Percentiles rank a stretch among this genome's conserved stretches.
phyloP scores from a whole-genome alignment of 2,329 filamentous ascomycete genomes.

The Fusarium tuaranense region DNA sequence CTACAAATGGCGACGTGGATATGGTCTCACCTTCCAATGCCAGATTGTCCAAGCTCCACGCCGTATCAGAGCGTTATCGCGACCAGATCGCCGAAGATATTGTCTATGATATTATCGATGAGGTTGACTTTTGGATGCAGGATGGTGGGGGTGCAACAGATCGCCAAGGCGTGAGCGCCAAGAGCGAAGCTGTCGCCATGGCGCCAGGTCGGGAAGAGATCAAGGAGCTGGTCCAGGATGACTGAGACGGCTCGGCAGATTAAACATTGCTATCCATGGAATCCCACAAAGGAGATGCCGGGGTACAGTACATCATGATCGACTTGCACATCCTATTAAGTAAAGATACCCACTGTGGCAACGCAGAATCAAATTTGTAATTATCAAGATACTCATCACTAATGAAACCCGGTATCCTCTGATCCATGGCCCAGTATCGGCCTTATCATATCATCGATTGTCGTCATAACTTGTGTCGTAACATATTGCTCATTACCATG shows the following conservation, averaged over 20 bases:
- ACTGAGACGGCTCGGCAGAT: constrained; percentile 50
- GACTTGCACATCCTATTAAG: constrained; percentile 1
- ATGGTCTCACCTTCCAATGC: constrained; percentile 51
- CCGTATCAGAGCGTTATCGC: constrained; percentile 82
- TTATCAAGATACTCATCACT: constrained; percentile 22
- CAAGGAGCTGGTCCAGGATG: constrained; percentile 74
- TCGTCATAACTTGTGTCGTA: constrained; percentile 25
- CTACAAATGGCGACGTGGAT: constrained; percentile 60
- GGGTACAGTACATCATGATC: neutral
- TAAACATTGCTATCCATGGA: neutral
- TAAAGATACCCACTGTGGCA: constrained; percentile 46
- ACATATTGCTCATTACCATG: constrained; percentile 28
- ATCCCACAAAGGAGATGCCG: neutral
- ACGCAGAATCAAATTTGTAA: constrained; percentile 31
- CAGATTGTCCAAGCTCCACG: constrained; percentile 56
- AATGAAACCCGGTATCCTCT: constrained; percentile 24
- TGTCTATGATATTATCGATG: constrained; percentile 92
- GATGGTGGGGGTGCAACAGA: constrained; percentile 68
- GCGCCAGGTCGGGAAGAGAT: constrained; percentile 67
- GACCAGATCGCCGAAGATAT: constrained; percentile 97
- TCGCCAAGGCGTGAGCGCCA: constrained; percentile 57
- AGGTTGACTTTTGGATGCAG: constrained; percentile 89
- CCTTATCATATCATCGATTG: constrained; percentile 12
- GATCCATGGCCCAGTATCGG: constrained; percentile 10
- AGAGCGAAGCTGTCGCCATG: constrained; percentile 57